Evolutionary conservation across 78 protist genomes (phyloP), one percentile per base, ranked within the genome.

Genomic region (Speleostelium caveatum): DNA sequence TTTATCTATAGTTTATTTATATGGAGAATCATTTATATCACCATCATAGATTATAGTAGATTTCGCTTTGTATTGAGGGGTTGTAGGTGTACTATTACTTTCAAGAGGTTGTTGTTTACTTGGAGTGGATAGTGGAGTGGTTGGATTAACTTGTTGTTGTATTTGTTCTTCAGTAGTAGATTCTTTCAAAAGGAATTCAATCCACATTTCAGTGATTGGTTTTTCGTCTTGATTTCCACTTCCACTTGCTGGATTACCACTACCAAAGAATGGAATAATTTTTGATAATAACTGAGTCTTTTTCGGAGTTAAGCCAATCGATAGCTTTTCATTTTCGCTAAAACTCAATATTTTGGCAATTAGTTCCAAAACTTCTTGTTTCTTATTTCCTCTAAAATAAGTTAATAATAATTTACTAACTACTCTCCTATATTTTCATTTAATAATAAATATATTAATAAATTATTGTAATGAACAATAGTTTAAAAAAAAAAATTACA

Each of bases 171-270:
- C 45, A n/a, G 45, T 36, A 32, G 42, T n/a, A 19, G 91, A 41
- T 60, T 83, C 91, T 60, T 83, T 83, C 22, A 83, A 59, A 51
- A 83, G 53, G 42, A 83, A 83, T 45, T 83, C 91, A 12, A 83
- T 83, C 91, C 91, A 83, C 91, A 83, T 83, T 39, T 83, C 91
- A 26, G 91, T 73, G 17, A 83, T 17, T 39, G 91, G 75, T 59
- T 83, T 83, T 19, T 83, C 91, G n/a, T n/a, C n/a, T n/a, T n/a
- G n/a, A n/a, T n/a, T n/a, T 22, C 79, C 79, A 33, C 17, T 36
- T 19, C 42, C 72, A 45, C 68, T 24, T 35, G 53, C 68, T 8
- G 66, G 38, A 22, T 51, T 32, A 38, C 56, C 68, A 36, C 63
- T 60, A 32, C 91, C 91, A 83, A 83, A 69, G 73, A 83, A 83